Evolutionary conservation across 1,284 basidiomycete genomes (phyloP).

Genomic region (Porodaedalea pini): DNA sequence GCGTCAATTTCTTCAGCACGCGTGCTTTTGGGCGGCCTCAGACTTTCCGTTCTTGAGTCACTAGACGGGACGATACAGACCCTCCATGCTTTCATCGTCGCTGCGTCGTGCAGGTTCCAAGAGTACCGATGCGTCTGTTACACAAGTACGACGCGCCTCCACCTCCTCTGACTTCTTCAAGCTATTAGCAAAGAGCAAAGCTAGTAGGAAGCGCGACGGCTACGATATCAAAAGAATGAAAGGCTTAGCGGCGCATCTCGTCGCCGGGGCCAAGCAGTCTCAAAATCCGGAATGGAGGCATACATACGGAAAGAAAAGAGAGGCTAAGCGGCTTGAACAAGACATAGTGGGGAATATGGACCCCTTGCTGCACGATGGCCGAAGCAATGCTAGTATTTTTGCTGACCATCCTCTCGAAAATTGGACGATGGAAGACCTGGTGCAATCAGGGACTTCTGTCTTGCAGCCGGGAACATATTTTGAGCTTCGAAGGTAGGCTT

Average conservation of each 20-base stretch:
- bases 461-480: slow-evolving; percentile 51
- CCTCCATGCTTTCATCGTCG: slow-evolving; percentile 7
- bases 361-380: background rate
- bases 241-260: background rate
- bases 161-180: background rate
- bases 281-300: slow-evolving; percentile 13
- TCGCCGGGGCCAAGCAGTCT: slow-evolving; percentile 4
- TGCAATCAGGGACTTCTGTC: background rate
- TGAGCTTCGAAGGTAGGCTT: slow-evolving; percentile 53
- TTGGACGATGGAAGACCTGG: slow-evolving; percentile 8
- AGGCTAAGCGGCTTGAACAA: background rate
- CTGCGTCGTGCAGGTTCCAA: background rate
- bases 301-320: slow-evolving; percentile 5
- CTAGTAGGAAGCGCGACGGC: background rate
- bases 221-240: background rate
- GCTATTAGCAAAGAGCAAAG: background rate
- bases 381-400: background rate
- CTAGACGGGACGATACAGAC: no score
- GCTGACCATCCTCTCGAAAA: slow-evolving; percentile 3
- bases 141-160: background rate
- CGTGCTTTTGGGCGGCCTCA: no score
- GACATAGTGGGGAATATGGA: background rate
- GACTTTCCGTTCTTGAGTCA: no score
- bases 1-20: no score
- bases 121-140: background rate